Evolutionary conservation across 805 yeast species (phyloP).

Genomic region (Lipomyces yamanashiensis): DNA sequence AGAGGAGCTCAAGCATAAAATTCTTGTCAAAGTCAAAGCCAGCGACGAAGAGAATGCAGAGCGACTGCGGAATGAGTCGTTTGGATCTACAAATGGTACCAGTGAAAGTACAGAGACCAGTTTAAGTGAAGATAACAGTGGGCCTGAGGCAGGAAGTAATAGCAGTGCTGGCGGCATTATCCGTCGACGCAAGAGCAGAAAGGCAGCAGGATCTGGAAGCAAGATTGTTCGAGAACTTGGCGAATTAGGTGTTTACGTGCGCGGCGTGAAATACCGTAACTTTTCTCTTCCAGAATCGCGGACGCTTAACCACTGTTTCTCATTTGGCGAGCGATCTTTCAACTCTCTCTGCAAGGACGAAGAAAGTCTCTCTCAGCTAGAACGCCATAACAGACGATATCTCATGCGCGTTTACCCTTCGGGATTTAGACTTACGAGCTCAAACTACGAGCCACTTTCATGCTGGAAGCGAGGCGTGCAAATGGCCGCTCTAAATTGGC

Average conservation of each 20-base stretch:
- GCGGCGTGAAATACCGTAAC: slow-evolving; percentile 78
- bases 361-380: slow-evolving; percentile 57
- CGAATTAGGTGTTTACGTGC: slow-evolving; percentile 68
- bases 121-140: slow-evolving; percentile 45
- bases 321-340: slow-evolving; percentile 76
- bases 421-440: slow-evolving; percentile 70
- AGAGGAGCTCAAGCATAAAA: slow-evolving; percentile 64
- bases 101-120: slow-evolving; percentile 43
- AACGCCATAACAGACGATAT: slow-evolving; percentile 75
- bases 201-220: slow-evolving; percentile 29
- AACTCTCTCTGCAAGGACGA: slow-evolving; percentile 67
- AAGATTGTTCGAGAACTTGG: slow-evolving; percentile 52
- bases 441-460: slow-evolving; percentile 76
- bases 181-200: slow-evolving; percentile 34
- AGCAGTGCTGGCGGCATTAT: slow-evolving; percentile 38
- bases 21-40: slow-evolving; percentile 79
- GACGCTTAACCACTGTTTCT: slow-evolving; percentile 78
- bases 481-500: slow-evolving; percentile 80
- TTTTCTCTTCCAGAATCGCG: slow-evolving; percentile 87
- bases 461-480: slow-evolving; percentile 90
- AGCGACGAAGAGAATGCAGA: slow-evolving; percentile 42
- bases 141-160: slow-evolving; percentile 37
- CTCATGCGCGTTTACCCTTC: slow-evolving; percentile 90
- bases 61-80: slow-evolving; percentile 1
- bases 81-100: slow-evolving; percentile 40